A percentile compares a stretch with the other conserved stretches of the same genome.
Conservation (phyloP, 306 rosid genomes). For the Dryas alaskensis region DNA sequence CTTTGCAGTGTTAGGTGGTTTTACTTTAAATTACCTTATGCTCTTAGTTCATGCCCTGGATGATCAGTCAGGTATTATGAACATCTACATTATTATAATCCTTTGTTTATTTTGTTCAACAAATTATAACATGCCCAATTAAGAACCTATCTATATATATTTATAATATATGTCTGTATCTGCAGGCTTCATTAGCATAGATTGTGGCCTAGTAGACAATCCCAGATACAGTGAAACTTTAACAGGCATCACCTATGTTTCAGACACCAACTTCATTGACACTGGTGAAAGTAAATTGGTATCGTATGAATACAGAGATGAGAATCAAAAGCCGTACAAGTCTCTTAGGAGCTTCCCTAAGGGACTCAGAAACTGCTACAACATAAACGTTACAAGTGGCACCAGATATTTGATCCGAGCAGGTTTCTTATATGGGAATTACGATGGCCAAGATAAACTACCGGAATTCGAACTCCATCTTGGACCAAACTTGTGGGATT, state of each 20-base stretch:
- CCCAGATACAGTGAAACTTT: background rate
- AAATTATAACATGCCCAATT: too few species aligned
- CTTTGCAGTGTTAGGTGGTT: background rate
- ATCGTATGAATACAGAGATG: background rate
- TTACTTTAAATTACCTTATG: background rate
- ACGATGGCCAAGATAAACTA: slow-evolving; percentile 25
- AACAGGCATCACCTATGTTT: background rate
- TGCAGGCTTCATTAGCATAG: slow-evolving; percentile 34
- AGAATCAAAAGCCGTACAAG: slow-evolving; percentile 1
- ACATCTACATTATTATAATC: too few species aligned
- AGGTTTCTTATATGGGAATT: slow-evolving; percentile 38
- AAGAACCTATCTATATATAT: too few species aligned
- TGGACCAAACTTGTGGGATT: slow-evolving; percentile 41
- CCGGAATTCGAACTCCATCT: slow-evolving; percentile 39
- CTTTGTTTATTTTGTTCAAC: too few species aligned
- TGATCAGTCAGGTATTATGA: slow-evolving; percentile 6
- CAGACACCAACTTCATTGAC: background rate
- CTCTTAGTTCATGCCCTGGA: background rate
- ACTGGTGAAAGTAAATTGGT: background rate
- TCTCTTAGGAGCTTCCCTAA: slow-evolving; percentile 47
- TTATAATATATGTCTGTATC: background rate
- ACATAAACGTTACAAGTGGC: slow-evolving; percentile 27
- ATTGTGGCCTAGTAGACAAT: background rate
- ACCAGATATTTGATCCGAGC: slow-evolving; percentile 47
- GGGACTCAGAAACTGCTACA: slow-evolving; percentile 50